Base-by-base conservation (phyloP, 2,329 filamentous ascomycete species). In the Colletotrichum salicis region DNA sequence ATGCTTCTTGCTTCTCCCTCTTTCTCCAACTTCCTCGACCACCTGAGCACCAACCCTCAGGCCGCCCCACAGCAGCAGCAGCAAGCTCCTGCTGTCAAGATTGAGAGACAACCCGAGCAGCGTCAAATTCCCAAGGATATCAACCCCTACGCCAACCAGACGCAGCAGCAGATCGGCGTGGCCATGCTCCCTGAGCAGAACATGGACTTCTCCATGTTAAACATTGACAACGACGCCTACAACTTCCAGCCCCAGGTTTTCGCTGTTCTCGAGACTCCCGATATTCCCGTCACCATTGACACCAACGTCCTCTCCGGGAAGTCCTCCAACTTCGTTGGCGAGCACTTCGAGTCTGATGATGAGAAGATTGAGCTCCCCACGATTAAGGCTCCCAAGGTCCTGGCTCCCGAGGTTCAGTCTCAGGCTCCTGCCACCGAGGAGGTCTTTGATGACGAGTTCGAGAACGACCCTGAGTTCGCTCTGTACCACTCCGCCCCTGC, bases 1-100 rank as follows among this genome's bases (percentile, higher is more conserved):
- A 94, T 94, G 89, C 91, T 96, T 33, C 87, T 96, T 22, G 91
- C 91, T 5, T 96, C 94, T 7, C 89, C 94, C 15, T 92, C 94
- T 7, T 97, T 98, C 82, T 94, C 89, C 74, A 92, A 90, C 83
- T 95, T 94, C 79, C 87, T 98, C 56, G 90, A 93, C 77, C 88
- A 91, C 63, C 86, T 94, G 48, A 92, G 89, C 81, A 82, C 85
- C 75, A 91, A 91, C 78, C 88, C 90, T 19, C 76, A 86, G 15
- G 78, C 84, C 10, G 66, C 82, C n/a, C 80, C 82, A 48, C 82
- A 86, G 66, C 76, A 78, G 66, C 76, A 78, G 64, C 82, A 86
- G 65, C 76, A 79, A 64, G 72, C 82, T 29, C 78, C 76, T 37
- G 72, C 80, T 37, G 76, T 83, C 73, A 83, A 84, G 77, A 72